phyloP scores from a whole-genome alignment of 306 rosid species.

The Pterocarpus santalinus region DNA sequence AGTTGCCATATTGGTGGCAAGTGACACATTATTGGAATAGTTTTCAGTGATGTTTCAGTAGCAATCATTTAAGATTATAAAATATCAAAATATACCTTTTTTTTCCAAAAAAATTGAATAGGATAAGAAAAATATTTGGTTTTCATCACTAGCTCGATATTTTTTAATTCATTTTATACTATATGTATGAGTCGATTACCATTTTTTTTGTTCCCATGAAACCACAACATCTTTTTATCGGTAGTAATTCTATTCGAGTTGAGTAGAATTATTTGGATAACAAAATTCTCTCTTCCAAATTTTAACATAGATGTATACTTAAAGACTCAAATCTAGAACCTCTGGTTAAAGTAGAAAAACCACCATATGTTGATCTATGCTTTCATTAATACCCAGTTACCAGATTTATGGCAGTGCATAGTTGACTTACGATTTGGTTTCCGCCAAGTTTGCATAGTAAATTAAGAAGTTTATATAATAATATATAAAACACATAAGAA shows the following conservation, averaged over 20 bases:
- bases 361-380: no score
- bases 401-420: not conserved
- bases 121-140: not conserved
- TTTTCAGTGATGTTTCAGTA: slow-evolving; percentile 8
- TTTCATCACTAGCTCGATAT: not conserved
- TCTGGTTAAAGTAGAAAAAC: no score
- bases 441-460: not conserved
- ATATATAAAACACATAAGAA: not conserved
- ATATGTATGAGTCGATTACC: not conserved
- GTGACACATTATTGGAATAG: slow-evolving; percentile 40
- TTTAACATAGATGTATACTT: no score
- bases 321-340: no score
- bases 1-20: slow-evolving; percentile 40
- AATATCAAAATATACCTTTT: no score
- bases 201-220: no score
- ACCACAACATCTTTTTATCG: no score
- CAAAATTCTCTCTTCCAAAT: no score
- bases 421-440: not conserved
- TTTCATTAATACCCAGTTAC: not conserved
- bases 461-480: not conserved
- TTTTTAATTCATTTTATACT: not conserved
- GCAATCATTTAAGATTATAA: not conserved
- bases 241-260: no score
- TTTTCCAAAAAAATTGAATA: not conserved
- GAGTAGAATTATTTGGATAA: no score